Evolutionary conservation across 139 green algal genomes (phyloP).

Genomic region (Deuterostichococcus epilithicus): DNA sequence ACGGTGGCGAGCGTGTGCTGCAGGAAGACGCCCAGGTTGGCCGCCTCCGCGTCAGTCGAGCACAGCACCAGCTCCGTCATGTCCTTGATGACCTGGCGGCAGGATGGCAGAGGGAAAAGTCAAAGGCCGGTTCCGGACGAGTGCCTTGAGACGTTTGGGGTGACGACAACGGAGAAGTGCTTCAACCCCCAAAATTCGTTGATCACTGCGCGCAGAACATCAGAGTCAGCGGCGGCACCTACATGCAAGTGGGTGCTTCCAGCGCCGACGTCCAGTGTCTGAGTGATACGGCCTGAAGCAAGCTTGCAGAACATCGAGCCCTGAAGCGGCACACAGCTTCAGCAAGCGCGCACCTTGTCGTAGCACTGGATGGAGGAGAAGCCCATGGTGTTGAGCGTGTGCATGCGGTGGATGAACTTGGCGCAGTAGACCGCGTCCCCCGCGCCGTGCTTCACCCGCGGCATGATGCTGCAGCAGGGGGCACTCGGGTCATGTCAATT

Average conservation of each 20-base stretch:
- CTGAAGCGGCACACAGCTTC: too few species aligned
- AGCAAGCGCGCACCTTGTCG: slow-evolving; percentile 13
- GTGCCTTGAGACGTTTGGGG: too few species aligned
- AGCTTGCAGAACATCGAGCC: background rate
- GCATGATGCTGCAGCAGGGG: slow-evolving; percentile 37
- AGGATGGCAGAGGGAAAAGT: too few species aligned
- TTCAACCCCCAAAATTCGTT: too few species aligned
- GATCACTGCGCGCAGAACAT: too few species aligned
- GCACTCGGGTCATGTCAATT: too few species aligned
- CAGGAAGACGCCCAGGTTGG: slow-evolving; percentile 62
- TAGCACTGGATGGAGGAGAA: slow-evolving; percentile 52
- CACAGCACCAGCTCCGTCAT: slow-evolving; percentile 41
- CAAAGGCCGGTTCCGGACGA: too few species aligned
- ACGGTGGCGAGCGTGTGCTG: slow-evolving; percentile 42
- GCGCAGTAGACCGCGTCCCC: slow-evolving; percentile 61
- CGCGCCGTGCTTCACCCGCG: slow-evolving; percentile 45
- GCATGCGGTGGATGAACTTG: slow-evolving; percentile 43
- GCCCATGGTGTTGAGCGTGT: slow-evolving; percentile 35
- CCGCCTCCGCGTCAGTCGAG: slow-evolving; percentile 56
- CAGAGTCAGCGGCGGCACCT: too few species aligned
- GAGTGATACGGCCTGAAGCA: too few species aligned
- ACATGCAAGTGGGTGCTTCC: too few species aligned
- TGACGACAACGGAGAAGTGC: too few species aligned
- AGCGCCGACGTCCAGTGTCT: too few species aligned
- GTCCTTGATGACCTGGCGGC: slow-evolving; percentile 38